Evolutionary conservation across 164 flowering plant species (phyloP).

Genomic region (Malania oleifera): DNA sequence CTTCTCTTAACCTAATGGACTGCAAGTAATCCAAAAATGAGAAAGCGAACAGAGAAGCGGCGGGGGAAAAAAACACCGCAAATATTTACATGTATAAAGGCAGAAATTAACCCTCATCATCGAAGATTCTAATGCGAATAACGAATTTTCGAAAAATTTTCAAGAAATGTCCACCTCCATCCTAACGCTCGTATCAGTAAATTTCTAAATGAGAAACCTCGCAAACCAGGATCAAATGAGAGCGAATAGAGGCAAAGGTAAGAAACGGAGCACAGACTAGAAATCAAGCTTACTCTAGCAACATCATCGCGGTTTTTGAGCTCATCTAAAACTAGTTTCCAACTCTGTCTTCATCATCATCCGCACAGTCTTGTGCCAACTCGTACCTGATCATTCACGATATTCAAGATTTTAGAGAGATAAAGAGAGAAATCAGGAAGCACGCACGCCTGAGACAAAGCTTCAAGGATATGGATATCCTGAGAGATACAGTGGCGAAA

Average conservation of each 20-base stretch:
- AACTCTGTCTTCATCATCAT: slow-evolving; percentile 19
- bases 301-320: slow-evolving; percentile 5
- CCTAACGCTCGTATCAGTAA: no score
- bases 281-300: slow-evolving; percentile 15
- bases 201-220: no score
- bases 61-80: no score
- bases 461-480: neutral
- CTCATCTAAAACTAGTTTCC: slow-evolving; percentile 2
- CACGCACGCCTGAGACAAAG: neutral
- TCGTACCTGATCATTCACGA: neutral
- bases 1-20: no score
- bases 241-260: neutral
- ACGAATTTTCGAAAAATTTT: no score
- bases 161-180: no score
- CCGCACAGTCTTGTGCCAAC: slow-evolving; percentile 6
- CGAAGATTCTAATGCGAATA: no score
- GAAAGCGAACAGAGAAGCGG: no score
- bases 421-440: neutral
- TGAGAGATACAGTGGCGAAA: neutral
- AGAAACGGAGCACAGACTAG: neutral
- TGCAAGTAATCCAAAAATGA: no score
- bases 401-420: neutral
- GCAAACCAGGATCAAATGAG: no score
- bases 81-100: no score
- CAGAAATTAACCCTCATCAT: no score